Evolutionary conservation across 1,284 basidiomycete species (phyloP), one percentile per base, ranked within the genome.

Genomic region (Malassezia nana): DNA sequence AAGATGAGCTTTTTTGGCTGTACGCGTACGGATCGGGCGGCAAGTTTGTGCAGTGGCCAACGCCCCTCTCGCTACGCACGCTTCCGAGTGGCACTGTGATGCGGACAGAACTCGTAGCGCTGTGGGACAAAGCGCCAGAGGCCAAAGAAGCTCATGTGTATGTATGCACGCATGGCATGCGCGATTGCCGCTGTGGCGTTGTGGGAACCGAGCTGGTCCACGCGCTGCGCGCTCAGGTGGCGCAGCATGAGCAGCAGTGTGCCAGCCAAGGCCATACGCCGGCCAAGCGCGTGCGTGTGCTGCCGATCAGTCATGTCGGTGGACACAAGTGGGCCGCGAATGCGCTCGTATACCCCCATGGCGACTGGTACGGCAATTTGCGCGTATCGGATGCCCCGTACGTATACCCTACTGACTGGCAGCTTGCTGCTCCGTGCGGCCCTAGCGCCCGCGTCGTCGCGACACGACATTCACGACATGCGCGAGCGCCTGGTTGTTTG

Each of bases 141-240:
- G 49, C 58, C 4, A 58, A 60, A 20, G 64, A 67, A 46, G 58
- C 65, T 0, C 67, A 75, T 47, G 61, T 75, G 47, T 75, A 67
- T 42, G 65, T 75, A 31, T 75, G 74, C 58, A 72, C 71, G 1
- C 75, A 76, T 39, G 68, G 67, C 22, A 57, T 59, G 0, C 59
- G 74, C 13, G 75, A 76, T 43, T 76, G 75, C 50, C 65, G 74
- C 3, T 76, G 75, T 46, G 72, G 71, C 18, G 68, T 75, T 20
- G 63, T 70, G 2, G 75, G 75, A 13, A 58, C 58, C 6, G 64
- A 66, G 4, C 56, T 76, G 12, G 62, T 62, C 40, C 51, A 70
- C 1, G 59, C 65, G 0, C 50, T 76, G 9, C 51, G 63, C 4
- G 31, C 49, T 2, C 62, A 69, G 31, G 57, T 66, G 0, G 50